Evolutionary conservation across 441 rosid genomes (phyloP), one percentile per base, ranked within the genome.

Genomic region (Erodium texanum): DNA sequence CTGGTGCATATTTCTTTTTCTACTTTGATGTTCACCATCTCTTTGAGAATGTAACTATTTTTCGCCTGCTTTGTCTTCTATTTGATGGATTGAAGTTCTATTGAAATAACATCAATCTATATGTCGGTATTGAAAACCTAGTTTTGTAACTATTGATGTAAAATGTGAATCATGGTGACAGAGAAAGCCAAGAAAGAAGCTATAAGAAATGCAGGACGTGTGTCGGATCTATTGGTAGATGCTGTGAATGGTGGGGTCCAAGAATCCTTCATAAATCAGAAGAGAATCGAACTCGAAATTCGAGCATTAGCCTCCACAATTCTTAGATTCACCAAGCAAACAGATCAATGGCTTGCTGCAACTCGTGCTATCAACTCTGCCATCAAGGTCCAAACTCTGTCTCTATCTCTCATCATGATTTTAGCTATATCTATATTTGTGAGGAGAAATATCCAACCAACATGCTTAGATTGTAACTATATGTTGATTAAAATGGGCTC

Each of bases 121-220:
- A 9, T 8, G 12, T 9, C 48, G 2, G 7, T 12, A 1, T 41
- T 41, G 58, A 14, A n/a, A 50, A 5, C 58, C 7, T 5, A 16
- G 9, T 50, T 50, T 16, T 50, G 20, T 50, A 20, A 50, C 19
- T 50, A 3, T 20, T 41, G 48, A 27, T 27, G 29, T 27, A 27
- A 27, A 27, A 27, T 27, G 29, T 27, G 29, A 27, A 27, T 27
- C 29, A 4, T 27, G 29, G 29, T 27, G 4, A n/a, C 58, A 50
- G 58, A 50, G 58, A 50, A 50, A 50, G 58, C 58, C 9, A 50
- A 50, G 58, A 50, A 50, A 50, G 58, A 50, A 50, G 58, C 58
- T n/a, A 18, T 50, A 1, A 50, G 18, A 50, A 50, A 50, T 3
- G 58, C 58, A 6, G 58, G 19, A 16, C 58, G 58, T 5, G 58